These are phyloP conservation scores for Garcia nutans DNA, from an alignment of 345 rosid genomes.

Conservation along the genomic window DNA sequence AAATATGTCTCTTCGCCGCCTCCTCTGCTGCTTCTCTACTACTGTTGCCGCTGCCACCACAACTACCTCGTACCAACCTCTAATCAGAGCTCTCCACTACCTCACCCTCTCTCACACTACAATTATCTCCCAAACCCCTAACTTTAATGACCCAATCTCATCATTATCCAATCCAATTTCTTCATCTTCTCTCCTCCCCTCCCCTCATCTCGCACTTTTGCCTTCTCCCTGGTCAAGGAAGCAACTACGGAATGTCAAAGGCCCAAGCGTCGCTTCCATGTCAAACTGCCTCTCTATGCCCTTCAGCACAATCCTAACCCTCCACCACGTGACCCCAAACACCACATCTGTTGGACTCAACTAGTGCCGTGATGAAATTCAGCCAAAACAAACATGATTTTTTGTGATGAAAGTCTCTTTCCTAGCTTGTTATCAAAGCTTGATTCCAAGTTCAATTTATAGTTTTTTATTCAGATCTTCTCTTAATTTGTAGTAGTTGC, in stretches of 20 bases:
- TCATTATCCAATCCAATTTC: constrained; percentile 16
- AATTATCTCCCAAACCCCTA: constrained; percentile 3
- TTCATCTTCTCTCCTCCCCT: constrained; percentile 19
- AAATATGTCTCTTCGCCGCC: constrained; percentile 52
- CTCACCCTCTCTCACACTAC: constrained; percentile 15
- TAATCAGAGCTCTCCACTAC: constrained; percentile 9
- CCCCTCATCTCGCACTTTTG: constrained; percentile 43
- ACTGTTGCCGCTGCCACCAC: constrained; percentile 2
- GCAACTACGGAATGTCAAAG: constrained; percentile 93
- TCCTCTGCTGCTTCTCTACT: constrained; percentile 46
- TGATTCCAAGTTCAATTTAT: too few relatives aligned
- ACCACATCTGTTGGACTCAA: constrained; percentile 86
- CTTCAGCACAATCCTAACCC: constrained; percentile 60
- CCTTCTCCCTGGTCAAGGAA: constrained; percentile 91
- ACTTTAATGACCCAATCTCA: neutral
- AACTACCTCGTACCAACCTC: neutral
- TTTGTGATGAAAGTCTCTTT: neutral
- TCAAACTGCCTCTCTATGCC: constrained; percentile 92
- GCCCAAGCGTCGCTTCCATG: constrained; percentile 81
- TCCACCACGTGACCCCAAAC: constrained; percentile 85
- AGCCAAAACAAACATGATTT: too few relatives aligned
- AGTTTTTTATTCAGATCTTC: too few relatives aligned
- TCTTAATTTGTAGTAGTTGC: too few relatives aligned
- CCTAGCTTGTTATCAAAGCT: too few relatives aligned
- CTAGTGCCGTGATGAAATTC: too few relatives aligned